Evolutionary conservation across 2,329 filamentous ascomycete genomes (phyloP).

Genomic region (Beauveria varroae): DNA sequence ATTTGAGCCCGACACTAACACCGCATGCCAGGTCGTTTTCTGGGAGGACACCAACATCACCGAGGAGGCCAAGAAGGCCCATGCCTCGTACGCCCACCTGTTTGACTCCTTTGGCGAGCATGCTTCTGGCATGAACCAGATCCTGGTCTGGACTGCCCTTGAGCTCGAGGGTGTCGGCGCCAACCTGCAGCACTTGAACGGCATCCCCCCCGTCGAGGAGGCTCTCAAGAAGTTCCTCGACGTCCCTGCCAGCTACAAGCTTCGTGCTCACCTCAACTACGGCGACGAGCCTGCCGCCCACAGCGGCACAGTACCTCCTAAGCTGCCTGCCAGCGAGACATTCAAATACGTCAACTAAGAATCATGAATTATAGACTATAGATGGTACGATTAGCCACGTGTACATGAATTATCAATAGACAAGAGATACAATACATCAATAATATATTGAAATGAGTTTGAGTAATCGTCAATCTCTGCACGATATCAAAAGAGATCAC

Average conservation of each 20-base stretch:
- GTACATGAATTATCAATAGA: constrained; percentile 2
- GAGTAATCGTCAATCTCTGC: neutral
- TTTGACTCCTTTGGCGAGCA: constrained; percentile 74
- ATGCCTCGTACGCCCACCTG: constrained; percentile 66
- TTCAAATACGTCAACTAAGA: constrained; percentile 16
- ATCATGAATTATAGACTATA: neutral
- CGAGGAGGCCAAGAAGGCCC: constrained; percentile 58
- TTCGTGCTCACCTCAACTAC: constrained; percentile 81
- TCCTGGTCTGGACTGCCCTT: constrained; percentile 71
- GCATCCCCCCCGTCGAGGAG: constrained; percentile 45
- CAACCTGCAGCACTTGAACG: constrained; percentile 93
- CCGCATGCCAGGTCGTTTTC: constrained; percentile 71
- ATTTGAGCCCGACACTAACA: constrained; percentile 38
- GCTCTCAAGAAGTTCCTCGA: constrained; percentile 45
- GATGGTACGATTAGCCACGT: neutral
- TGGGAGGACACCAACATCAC: constrained; percentile 70
- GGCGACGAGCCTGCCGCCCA: constrained; percentile 53
- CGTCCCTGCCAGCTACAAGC: constrained; percentile 63
- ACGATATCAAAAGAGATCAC: no score
- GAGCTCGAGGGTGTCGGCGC: constrained; percentile 78
- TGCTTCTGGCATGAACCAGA: constrained; percentile 72
- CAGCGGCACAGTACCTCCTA: constrained; percentile 50
- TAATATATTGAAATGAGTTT: neutral
- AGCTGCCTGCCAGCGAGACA: constrained; percentile 56
- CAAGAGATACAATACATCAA: neutral